Conservation (phyloP, 176 grass and related monocot species). For the Pontederia paniculata region DNA sequence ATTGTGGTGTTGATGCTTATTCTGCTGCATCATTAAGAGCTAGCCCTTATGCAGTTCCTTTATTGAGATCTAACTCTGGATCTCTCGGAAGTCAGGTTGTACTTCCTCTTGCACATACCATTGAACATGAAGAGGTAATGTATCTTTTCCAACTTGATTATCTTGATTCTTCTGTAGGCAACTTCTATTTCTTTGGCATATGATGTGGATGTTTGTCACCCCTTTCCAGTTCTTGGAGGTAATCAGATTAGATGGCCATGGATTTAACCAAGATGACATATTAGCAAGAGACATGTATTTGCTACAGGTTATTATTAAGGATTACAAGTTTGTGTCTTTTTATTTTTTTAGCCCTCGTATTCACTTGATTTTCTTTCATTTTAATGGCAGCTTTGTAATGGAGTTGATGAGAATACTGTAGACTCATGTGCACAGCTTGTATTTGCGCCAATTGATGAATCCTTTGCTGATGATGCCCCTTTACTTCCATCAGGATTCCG, state of each 20-base stretch:
- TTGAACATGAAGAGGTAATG: slow-evolving; percentile 81
- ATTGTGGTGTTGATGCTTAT: slow-evolving; percentile 83
- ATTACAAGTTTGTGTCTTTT: neutral
- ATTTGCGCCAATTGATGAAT: slow-evolving; percentile 97
- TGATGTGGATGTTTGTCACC: neutral
- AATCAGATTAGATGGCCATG: slow-evolving; percentile 79
- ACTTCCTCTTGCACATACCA: slow-evolving; percentile 65
- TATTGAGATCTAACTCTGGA: slow-evolving; percentile 50
- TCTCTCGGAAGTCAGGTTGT: slow-evolving; percentile 75
- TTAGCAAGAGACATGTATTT: slow-evolving; percentile 87
- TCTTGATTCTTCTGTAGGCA: no score
- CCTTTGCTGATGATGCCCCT: slow-evolving; percentile 87
- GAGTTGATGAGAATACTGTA: slow-evolving; percentile 72
- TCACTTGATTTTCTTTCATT: slow-evolving; percentile 8
- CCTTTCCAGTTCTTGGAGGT: slow-evolving; percentile 83
- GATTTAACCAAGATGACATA: slow-evolving; percentile 89
- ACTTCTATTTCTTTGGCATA: no score
- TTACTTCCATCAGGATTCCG: slow-evolving; percentile 85
- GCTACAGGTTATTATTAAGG: slow-evolving; percentile 43
- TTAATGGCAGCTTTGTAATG: slow-evolving; percentile 64
- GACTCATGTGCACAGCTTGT: slow-evolving; percentile 92
- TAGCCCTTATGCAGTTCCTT: slow-evolving; percentile 55
- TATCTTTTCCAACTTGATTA: neutral
- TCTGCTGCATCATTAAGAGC: slow-evolving; percentile 72
- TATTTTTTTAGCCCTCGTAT: neutral